A percentile compares a stretch with the other conserved stretches of the same genome.
Evolutionary conservation across 2,329 filamentous ascomycete genomes (phyloP).

Genomic region (Trichophaea hybrida): DNA sequence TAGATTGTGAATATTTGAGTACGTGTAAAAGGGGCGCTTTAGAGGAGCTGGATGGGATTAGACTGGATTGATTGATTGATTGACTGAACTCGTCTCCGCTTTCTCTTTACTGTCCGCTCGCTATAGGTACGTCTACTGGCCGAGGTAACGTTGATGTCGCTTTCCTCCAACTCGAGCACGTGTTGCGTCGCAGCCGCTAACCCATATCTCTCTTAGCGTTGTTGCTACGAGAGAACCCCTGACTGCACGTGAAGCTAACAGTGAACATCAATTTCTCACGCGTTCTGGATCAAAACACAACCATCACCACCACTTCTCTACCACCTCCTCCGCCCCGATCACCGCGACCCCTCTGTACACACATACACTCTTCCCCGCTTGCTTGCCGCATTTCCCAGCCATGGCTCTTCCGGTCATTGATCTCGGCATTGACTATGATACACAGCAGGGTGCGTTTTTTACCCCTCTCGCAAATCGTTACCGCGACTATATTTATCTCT

Average conservation of each 20-base stretch:
- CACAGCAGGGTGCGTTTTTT: slow-evolving; percentile 56
- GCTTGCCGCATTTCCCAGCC: neutral
- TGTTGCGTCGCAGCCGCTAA: neutral
- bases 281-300: neutral
- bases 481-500: neutral
- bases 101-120: neutral
- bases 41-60: neutral
- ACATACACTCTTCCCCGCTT: neutral
- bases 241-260: neutral
- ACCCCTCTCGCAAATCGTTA: slow-evolving; percentile 29
- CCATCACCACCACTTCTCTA: neutral
- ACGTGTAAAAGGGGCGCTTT: neutral
- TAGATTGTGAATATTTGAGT: no score
- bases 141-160: neutral
- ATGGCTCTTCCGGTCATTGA: slow-evolving; percentile 25
- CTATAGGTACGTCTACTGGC: neutral
- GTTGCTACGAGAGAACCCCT: neutral
- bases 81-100: neutral
- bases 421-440: slow-evolving; percentile 56
- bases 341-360: no score
- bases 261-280: neutral
- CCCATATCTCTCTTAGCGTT: neutral
- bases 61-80: no score
- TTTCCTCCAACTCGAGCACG: neutral
- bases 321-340: no score